These are phyloP conservation scores for Thyridium curvatum DNA, from an alignment of 2,329 filamentous ascomycete genomes.

Conservation along the genomic window DNA sequence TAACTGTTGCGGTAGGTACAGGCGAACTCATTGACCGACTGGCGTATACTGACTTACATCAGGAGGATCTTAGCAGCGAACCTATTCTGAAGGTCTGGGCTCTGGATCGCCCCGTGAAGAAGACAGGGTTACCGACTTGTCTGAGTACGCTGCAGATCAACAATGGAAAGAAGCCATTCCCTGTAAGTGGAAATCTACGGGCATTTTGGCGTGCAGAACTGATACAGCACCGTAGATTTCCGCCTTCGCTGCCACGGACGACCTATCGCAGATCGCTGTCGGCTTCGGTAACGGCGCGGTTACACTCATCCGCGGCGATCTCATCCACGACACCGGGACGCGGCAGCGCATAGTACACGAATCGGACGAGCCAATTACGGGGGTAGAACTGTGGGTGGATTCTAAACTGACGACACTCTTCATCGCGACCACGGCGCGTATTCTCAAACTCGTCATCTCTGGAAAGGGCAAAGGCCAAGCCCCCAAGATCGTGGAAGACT, in stretches of 20 bases:
- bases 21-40: not conserved
- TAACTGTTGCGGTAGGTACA: slow-evolving; percentile 63
- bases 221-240: slow-evolving; percentile 53
- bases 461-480: slow-evolving; percentile 86
- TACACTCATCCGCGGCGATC: slow-evolving; percentile 85
- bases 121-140: slow-evolving; percentile 82
- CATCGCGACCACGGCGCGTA: slow-evolving; percentile 82
- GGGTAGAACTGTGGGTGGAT: slow-evolving; percentile 68
- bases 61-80: slow-evolving; percentile 83
- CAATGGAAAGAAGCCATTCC: slow-evolving; percentile 88
- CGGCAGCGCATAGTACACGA: slow-evolving; percentile 94
- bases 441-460: slow-evolving; percentile 80
- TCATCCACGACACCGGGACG: slow-evolving; percentile 91
- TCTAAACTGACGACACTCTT: slow-evolving; percentile 69
- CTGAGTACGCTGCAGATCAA: slow-evolving; percentile 79
- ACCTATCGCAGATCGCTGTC: slow-evolving; percentile 86
- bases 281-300: slow-evolving; percentile 95
- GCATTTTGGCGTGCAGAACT: too few species aligned
- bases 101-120: slow-evolving; percentile 88
- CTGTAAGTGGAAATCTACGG: slow-evolving; percentile 43
- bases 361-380: slow-evolving; percentile 92
- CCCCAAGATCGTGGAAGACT: slow-evolving; percentile 81
- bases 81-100: slow-evolving; percentile 97
- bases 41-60: slow-evolving; percentile 22
- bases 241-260: slow-evolving; percentile 79